These are phyloP conservation scores for Quercus berberidifolia DNA, from an alignment of 306 rosid genomes.

Conservation along the genomic window DNA sequence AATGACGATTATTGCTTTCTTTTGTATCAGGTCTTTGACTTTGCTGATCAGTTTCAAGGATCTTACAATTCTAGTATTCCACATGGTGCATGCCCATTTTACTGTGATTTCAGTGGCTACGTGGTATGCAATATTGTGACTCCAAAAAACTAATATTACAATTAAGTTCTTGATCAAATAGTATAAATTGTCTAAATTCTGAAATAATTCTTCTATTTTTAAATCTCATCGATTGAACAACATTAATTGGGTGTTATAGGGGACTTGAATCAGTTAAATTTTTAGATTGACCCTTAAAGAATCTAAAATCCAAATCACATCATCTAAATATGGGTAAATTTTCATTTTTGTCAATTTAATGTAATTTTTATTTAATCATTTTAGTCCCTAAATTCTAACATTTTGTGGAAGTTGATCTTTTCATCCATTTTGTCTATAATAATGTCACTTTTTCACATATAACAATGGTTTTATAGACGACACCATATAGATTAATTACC, in stretches of 20 bases:
- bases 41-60: conserved; percentile 45
- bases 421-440: too few relatives aligned
- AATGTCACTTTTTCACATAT: too few relatives aligned
- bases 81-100: conserved; percentile 40
- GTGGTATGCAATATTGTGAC: conserved; percentile 18
- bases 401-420: too few relatives aligned
- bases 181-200: neutral
- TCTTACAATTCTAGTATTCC: conserved; percentile 30
- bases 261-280: neutral
- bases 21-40: conserved; percentile 35
- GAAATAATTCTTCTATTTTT: neutral
- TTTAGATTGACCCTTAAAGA: neutral
- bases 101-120: conserved; percentile 40
- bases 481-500: too few relatives aligned
- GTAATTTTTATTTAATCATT: too few relatives aligned
- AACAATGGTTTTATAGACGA: too few relatives aligned
- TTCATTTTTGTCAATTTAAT: too few relatives aligned
- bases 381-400: too few relatives aligned
- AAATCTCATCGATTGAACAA: neutral
- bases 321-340: too few relatives aligned
- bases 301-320: neutral
- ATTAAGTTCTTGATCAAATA: neutral
- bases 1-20: neutral
- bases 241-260: too few relatives aligned
- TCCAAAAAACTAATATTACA: neutral